Percentiles rank a stretch among this genome's conserved stretches.
Evolutionary conservation across 306 rosid genomes (phyloP).

Genomic region (Calophaca sinica): DNA sequence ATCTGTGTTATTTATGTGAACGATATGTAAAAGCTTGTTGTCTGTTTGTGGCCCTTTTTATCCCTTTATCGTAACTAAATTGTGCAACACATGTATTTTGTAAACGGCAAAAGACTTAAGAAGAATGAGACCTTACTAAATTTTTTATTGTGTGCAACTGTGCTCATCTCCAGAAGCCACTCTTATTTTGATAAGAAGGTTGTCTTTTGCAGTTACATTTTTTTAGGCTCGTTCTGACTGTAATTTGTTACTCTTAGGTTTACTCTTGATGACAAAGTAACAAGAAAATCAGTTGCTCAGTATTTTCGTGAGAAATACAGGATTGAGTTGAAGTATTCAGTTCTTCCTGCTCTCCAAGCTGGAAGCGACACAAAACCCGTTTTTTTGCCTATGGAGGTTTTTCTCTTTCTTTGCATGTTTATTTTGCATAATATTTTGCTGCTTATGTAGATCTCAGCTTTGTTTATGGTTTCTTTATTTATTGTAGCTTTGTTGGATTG

Average conservation of each 20-base stretch:
- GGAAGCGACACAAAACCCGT: slow-evolving; percentile 68
- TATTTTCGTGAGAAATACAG: slow-evolving; percentile 62
- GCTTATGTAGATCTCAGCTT: background rate
- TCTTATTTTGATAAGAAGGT: background rate
- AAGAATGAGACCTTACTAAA: too few relatives aligned
- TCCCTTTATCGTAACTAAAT: background rate
- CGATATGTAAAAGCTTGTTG: too few relatives aligned
- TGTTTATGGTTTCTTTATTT: background rate
- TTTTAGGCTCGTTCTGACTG: background rate
- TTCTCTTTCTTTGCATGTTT: background rate
- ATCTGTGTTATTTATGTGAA: too few relatives aligned
- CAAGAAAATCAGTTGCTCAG: slow-evolving; percentile 42
- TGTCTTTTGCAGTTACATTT: background rate
- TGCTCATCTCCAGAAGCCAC: background rate
- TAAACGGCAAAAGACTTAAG: too few relatives aligned
- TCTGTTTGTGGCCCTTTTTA: background rate
- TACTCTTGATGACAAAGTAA: slow-evolving; percentile 54
- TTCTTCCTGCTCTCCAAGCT: slow-evolving; percentile 76
- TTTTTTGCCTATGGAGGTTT: slow-evolving; percentile 86
- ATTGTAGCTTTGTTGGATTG: slow-evolving; percentile 65
- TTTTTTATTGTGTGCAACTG: background rate
- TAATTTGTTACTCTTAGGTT: slow-evolving; percentile 56
- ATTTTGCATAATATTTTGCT: background rate
- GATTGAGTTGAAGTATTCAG: background rate
- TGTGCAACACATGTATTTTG: too few relatives aligned